Conservation (phyloP, 164 flowering plant species). For the Berberis thunbergii region DNA sequence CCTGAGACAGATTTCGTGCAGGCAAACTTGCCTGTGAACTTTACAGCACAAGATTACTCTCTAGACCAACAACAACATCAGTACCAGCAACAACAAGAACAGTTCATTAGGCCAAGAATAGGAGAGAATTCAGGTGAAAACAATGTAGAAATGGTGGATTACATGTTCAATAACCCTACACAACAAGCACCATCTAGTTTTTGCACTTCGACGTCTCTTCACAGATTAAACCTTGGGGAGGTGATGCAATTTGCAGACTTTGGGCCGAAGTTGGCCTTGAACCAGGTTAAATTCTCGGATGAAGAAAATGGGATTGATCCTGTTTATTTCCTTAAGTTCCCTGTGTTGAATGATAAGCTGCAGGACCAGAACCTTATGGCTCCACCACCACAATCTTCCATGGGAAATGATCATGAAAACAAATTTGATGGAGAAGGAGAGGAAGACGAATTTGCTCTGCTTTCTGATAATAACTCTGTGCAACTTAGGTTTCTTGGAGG, state of each 20-base stretch:
- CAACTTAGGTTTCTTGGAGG: constrained; percentile 38
- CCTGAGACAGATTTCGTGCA: constrained; percentile 19
- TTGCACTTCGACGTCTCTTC: constrained; percentile 31
- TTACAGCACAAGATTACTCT: constrained; percentile 25
- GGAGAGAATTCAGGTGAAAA: constrained; percentile 22
- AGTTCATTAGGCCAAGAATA: constrained; percentile 18
- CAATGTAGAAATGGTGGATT: constrained; percentile 35
- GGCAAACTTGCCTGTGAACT: constrained; percentile 18
- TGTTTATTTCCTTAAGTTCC: constrained; percentile 79
- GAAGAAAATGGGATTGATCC: constrained; percentile 60
- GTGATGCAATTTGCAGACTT: constrained; percentile 95
- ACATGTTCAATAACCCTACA: constrained; percentile 37
- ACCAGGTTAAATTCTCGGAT: constrained; percentile 35
- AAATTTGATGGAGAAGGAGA: constrained; percentile 6
- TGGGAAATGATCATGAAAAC: constrained; percentile 13
- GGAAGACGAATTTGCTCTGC: constrained; percentile 19
- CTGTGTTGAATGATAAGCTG: constrained; percentile 58
- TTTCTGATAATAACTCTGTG: constrained; percentile 28
- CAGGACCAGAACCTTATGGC: constrained; percentile 26
- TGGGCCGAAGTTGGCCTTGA: constrained; percentile 61
- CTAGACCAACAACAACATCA: constrained; percentile 22
- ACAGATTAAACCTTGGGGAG: constrained; percentile 67
- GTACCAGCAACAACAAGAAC: not conserved
- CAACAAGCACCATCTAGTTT: constrained; percentile 19
- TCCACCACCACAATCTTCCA: constrained; percentile 2